Percentiles rank a stretch among this genome's conserved stretches.
These are phyloP conservation scores for Fusarium sp. DNA, from an alignment of 2,329 filamentous ascomycete genomes.

Conservation along the genomic window DNA sequence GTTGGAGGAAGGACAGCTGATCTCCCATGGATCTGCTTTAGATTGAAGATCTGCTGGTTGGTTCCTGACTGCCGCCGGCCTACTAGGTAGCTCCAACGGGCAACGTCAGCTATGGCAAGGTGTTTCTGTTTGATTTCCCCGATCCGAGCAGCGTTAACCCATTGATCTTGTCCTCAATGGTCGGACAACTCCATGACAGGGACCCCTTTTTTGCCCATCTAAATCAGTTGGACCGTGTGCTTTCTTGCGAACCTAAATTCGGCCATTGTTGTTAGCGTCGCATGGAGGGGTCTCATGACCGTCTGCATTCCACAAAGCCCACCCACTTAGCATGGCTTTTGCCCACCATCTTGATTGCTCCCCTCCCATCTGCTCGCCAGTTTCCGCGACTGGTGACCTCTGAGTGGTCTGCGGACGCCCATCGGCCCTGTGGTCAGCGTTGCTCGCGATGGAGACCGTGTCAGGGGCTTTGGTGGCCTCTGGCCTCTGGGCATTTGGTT, in stretches of 20 bases:
- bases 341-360: conserved; percentile 41
- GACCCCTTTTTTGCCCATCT: conserved; percentile 42
- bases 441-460: conserved; percentile 25
- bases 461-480: conserved; percentile 34
- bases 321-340: conserved; percentile 42
- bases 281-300: conserved; percentile 51
- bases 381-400: conserved; percentile 31
- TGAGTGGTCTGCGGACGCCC: conserved; percentile 39
- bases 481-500: background rate
- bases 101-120: conserved; percentile 20
- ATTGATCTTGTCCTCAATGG: conserved; percentile 24
- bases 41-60: conserved; percentile 29
- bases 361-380: conserved; percentile 36
- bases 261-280: conserved; percentile 49
- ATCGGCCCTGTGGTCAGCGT: conserved; percentile 34
- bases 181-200: conserved; percentile 37
- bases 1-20: background rate
- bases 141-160: conserved; percentile 3
- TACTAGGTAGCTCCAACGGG: conserved; percentile 19
- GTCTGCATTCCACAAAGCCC: conserved; percentile 48
- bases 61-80: conserved; percentile 21
- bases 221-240: conserved; percentile 48
- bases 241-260: conserved; percentile 51
- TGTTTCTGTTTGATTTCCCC: conserved; percentile 3
- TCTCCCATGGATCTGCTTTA: conserved; percentile 9